Evolutionary conservation across 495 filamentous ascomycete species (phyloP), one percentile per base, ranked within the genome.

Genomic region (Tuber umbilicatum): DNA sequence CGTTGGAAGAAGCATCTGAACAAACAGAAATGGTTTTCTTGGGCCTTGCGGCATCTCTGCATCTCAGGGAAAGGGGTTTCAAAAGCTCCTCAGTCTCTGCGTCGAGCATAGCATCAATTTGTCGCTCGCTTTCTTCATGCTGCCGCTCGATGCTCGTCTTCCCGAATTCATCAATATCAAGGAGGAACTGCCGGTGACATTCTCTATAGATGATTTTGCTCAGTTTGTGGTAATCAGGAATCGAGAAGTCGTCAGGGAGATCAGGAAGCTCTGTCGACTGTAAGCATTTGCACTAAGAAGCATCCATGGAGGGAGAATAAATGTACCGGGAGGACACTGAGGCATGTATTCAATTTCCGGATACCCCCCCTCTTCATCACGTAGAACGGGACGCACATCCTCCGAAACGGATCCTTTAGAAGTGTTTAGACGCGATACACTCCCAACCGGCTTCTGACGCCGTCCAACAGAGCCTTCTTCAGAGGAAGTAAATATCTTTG

Each of bases 271-370:
- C 91, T 86, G 83, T 83, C 38, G 81, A 81, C 72, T 79, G 78
- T 75, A 85, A 88, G 75, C 86, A 85, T 37, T 80, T 81, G 73
- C 84, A 84, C 76, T 87, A 84, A 14, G 72, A 67, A 17, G 73
- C 23, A 37, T 14, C 3, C 73, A 5, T 47, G 60, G 50, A 27
- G 21, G 2, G 38, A 71, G 67, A 45, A 69, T 10, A 19, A 41
- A 37, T 81, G 70, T 82, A 89, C 88, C 87, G 82, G 84, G 86
- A n/a, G 88, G 83, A 79, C 84, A 87, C 9, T 90, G 90, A 19
- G 91, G 89, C 88, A 91, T 91, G 82, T 93, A 92, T 84, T 93
- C 91, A 77, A 92, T 89, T 64, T 92, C 91, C 35, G 86, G 88
- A 45, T 90, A 86, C 74, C 92, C 90, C 76, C 93, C 91, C 38